phyloP scores from a whole-genome alignment of 1,284 basidiomycete species.

The Cerioporus squamosus region DNA sequence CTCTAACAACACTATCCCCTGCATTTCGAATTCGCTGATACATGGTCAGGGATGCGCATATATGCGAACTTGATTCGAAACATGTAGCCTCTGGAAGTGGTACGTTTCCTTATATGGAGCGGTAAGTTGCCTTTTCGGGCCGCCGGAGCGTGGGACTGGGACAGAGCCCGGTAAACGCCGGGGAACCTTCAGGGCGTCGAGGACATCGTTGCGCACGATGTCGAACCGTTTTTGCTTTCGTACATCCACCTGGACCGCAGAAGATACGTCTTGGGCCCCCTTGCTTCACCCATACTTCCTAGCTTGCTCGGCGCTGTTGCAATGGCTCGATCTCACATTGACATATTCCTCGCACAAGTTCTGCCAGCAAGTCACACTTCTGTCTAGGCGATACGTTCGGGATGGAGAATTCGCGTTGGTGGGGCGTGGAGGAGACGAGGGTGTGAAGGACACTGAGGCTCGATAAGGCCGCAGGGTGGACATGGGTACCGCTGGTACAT shows the following conservation, averaged over 20 bases:
- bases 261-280: neutral
- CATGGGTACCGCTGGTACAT: no score
- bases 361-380: neutral
- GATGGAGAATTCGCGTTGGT: neutral
- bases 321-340: neutral
- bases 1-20: no score
- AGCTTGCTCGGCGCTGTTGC: neutral
- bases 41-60: no score
- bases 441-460: neutral
- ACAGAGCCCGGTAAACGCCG: constrained; percentile 19
- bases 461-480: neutral
- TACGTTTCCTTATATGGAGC: neutral
- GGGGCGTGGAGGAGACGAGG: neutral
- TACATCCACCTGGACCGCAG: constrained; percentile 19
- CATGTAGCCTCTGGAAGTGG: no score
- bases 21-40: no score
- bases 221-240: constrained; percentile 16
- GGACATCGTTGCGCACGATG: constrained; percentile 14
- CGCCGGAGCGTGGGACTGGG: constrained; percentile 7
- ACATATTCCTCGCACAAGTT: neutral
- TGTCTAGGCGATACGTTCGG: no score
- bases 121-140: no score
- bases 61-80: no score
- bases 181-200: constrained; percentile 24
- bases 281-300: neutral